A percentile compares a stretch with the other conserved stretches of the same genome.
Conservation (phyloP, 306 rosid species). For the Carpinus viminea region DNA sequence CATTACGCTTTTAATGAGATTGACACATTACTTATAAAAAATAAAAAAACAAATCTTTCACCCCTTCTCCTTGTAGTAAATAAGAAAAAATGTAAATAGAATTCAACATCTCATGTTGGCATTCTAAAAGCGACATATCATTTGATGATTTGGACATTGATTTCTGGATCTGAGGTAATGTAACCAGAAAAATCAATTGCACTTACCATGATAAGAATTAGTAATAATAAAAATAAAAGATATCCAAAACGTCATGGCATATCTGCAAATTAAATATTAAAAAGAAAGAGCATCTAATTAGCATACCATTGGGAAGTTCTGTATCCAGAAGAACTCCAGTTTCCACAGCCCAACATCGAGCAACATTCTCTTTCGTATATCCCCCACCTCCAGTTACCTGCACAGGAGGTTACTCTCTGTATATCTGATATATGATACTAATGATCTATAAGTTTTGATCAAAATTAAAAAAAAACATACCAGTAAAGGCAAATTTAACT, state of each 20-base stretch:
- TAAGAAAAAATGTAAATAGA: conserved; percentile 2
- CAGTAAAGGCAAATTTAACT: conserved; percentile 90
- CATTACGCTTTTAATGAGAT: too few relatives aligned
- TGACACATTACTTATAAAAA: too few relatives aligned
- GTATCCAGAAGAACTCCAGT: conserved; percentile 96
- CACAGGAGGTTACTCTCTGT: conserved; percentile 25
- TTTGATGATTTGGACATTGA: conserved; percentile 6
- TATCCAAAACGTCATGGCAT: conserved; percentile 14
- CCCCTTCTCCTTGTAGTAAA: not conserved
- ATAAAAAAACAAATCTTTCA: not conserved
- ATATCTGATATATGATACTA: conserved; percentile 24
- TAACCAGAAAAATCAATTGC: not conserved
- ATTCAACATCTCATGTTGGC: not conserved
- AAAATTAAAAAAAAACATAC: conserved; percentile 45
- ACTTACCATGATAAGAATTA: not conserved
- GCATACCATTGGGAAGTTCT: conserved; percentile 87
- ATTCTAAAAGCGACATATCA: not conserved
- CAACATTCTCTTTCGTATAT: conserved; percentile 97
- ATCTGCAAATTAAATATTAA: conserved; percentile 11
- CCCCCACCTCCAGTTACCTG: conserved; percentile 99
- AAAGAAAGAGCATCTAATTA: conserved; percentile 1
- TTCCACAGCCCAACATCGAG: conserved; percentile 97
- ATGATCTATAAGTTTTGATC: not conserved
- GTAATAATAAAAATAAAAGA: not conserved
- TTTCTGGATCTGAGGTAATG: conserved; percentile 12